Conservation (phyloP, 345 rosid species). For the Salix suchowensis region DNA sequence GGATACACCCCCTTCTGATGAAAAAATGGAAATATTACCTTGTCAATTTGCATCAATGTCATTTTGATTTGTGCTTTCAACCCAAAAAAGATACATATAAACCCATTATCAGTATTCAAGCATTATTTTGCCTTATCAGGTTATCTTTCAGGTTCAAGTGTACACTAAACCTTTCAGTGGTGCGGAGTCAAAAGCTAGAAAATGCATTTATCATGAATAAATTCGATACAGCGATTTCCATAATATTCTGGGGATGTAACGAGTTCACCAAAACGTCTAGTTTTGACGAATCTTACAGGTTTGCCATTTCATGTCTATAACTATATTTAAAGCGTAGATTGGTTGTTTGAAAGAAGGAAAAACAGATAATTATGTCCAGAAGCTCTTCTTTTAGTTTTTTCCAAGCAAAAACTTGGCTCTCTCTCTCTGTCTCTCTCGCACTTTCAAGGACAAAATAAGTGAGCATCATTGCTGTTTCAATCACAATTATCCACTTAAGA, state of each 20-base stretch:
- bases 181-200: too few relatives aligned
- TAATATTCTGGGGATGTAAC: background rate
- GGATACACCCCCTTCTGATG: background rate
- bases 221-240: background rate
- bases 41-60: background rate
- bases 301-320: background rate
- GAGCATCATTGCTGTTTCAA: background rate
- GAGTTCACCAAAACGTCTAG: background rate
- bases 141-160: background rate
- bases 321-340: background rate
- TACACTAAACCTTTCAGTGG: too few relatives aligned
- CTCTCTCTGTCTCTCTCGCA: background rate
- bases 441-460: background rate
- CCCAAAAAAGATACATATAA: background rate
- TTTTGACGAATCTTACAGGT: background rate
- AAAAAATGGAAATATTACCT: constrained; percentile 1
- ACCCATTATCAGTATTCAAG: too few relatives aligned
- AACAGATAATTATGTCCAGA: background rate
- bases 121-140: background rate
- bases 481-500: background rate
- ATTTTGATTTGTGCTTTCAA: constrained; percentile 1
- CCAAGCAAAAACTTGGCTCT: background rate
- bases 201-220: too few relatives aligned
- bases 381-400: background rate
- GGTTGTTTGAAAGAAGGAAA: background rate